Conservation (phyloP, 805 yeast genomes). For the Naumovozyma castellii region DNA sequence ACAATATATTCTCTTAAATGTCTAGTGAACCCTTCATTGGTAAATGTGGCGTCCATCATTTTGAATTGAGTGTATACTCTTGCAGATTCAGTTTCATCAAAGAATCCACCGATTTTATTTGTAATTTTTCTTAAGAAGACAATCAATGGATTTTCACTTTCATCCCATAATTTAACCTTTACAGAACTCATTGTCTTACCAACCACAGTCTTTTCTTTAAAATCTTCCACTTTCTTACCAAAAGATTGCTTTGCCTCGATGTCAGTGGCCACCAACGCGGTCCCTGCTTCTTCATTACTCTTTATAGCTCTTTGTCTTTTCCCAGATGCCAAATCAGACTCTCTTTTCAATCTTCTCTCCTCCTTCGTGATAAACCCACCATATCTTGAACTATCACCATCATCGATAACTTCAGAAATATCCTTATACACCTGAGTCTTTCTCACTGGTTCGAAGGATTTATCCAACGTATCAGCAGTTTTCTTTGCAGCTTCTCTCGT, state of each 20-base stretch:
- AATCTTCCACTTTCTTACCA: constrained; percentile 56
- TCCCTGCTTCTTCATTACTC: constrained; percentile 74
- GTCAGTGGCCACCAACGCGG: constrained; percentile 72
- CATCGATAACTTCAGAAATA: constrained; percentile 79
- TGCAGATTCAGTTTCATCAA: constrained; percentile 94
- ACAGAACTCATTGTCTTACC: constrained; percentile 57
- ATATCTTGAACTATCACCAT: constrained; percentile 78
- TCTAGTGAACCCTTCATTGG: constrained; percentile 63
- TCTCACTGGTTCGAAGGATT: constrained; percentile 84
- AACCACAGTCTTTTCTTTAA: constrained; percentile 55
- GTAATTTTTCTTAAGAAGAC: constrained; percentile 69
- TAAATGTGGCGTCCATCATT: constrained; percentile 83
- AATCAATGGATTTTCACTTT: constrained; percentile 85
- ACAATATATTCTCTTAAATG: constrained; percentile 85
- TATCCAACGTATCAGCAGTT: constrained; percentile 80
- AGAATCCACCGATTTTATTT: constrained; percentile 75
- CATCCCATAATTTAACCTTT: constrained; percentile 71
- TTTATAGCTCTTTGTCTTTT: constrained; percentile 57
- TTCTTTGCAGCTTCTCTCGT: constrained; percentile 78
- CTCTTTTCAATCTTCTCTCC: constrained; percentile 65
- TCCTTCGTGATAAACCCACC: constrained; percentile 90
- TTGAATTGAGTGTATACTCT: constrained; percentile 80
- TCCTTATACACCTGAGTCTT: constrained; percentile 84
- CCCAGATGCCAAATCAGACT: constrained; percentile 49
- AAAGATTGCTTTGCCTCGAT: constrained; percentile 61